phyloP scores from a whole-genome alignment of 306 rosid genomes.

The Malus asiatica region DNA sequence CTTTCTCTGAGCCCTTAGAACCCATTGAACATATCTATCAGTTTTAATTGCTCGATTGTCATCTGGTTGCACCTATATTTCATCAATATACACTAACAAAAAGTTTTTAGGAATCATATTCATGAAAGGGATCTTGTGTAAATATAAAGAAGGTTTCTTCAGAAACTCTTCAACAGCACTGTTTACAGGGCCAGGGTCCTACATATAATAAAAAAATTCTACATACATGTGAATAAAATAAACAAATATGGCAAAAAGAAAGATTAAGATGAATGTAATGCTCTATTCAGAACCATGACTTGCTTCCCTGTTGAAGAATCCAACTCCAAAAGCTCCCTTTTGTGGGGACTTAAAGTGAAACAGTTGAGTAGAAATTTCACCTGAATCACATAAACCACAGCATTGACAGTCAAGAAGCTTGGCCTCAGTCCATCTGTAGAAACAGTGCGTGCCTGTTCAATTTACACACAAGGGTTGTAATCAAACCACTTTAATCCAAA shows the following conservation, averaged over 20 bases:
- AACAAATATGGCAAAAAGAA: neutral
- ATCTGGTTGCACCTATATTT: neutral
- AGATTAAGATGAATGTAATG: neutral
- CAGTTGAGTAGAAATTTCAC: slow-evolving; percentile 41
- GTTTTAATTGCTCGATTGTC: neutral
- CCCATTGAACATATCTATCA: neutral
- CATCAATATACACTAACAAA: neutral
- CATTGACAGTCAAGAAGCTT: slow-evolving; percentile 72
- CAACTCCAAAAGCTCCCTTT: slow-evolving; percentile 11
- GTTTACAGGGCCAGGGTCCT: neutral
- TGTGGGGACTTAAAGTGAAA: slow-evolving; percentile 4
- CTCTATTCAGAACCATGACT: slow-evolving; percentile 8
- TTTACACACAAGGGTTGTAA: neutral
- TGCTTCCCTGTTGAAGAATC: slow-evolving; percentile 15
- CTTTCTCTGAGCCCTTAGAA: neutral
- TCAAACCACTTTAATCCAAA: neutral
- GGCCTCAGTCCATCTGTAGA: slow-evolving; percentile 95
- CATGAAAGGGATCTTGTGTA: neutral
- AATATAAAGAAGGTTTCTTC: neutral
- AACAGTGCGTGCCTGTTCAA: slow-evolving; percentile 83
- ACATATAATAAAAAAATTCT: neutral
- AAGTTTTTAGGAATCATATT: neutral
- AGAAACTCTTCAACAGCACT: neutral
- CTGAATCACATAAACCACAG: slow-evolving; percentile 85
- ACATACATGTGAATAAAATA: neutral